Percentiles rank a stretch among this genome's conserved stretches.
Conservation (phyloP, 75 land plant genomes). For the Picea glauca region DNA sequence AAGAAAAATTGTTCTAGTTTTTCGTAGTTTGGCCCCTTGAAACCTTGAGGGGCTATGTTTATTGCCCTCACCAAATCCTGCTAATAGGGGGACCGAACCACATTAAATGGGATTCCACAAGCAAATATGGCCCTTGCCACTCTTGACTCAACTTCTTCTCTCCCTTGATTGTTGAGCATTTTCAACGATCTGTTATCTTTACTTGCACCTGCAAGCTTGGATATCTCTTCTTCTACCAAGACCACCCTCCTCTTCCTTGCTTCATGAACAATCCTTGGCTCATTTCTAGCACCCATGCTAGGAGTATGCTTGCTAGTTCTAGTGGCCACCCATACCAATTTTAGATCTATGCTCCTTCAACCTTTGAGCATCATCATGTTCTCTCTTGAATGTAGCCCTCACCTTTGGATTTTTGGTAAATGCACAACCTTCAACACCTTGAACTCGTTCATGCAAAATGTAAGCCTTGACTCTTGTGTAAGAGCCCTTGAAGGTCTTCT, state of each 20-base stretch:
- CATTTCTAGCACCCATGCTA: no score
- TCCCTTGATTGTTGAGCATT: neutral
- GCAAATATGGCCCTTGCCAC: neutral
- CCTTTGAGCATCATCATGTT: no score
- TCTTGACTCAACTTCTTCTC: neutral
- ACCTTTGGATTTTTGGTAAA: neutral
- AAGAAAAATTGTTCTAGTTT: neutral
- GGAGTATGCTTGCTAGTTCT: no score
- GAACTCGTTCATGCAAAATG: neutral
- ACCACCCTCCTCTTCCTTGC: neutral
- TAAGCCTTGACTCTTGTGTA: neutral
- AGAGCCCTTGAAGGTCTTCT: neutral
- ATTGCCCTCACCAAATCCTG: neutral
- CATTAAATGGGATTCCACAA: neutral
- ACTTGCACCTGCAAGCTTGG: neutral
- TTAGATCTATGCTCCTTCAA: no score
- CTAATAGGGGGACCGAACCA: neutral
- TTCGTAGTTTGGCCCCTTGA: neutral
- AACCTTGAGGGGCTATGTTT: neutral
- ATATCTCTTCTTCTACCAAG: neutral
- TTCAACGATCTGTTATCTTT: neutral
- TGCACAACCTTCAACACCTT: neutral
- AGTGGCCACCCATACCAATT: no score
- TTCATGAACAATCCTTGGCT: neutral
- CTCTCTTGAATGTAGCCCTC: neutral